Percentiles rank a stretch among this genome's conserved stretches.
Evolutionary conservation across 2,329 filamentous ascomycete species (phyloP).

Genomic region (Stemphylium lycopersici): DNA sequence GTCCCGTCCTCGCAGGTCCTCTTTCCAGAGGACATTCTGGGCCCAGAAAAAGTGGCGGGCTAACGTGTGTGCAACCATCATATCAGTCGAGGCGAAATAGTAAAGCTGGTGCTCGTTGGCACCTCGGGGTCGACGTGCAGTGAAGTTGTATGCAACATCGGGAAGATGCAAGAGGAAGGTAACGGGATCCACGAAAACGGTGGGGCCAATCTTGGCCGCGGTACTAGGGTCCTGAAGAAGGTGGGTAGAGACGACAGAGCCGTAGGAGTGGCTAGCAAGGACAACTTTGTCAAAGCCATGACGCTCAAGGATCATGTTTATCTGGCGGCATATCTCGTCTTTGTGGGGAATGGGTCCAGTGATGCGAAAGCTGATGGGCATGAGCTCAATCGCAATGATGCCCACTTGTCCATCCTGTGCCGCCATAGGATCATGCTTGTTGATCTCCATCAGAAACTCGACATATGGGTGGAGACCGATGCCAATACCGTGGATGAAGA

Average conservation of each 20-base stretch:
- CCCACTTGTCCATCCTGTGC: conserved; percentile 59
- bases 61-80: conserved; percentile 68
- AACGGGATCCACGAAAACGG: conserved; percentile 67
- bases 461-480: conserved; percentile 70
- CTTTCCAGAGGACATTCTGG: conserved; percentile 73
- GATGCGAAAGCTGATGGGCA: conserved; percentile 69
- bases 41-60: conserved; percentile 74
- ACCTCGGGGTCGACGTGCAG: conserved; percentile 34
- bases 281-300: conserved; percentile 66
- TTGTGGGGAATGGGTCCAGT: conserved; percentile 60
- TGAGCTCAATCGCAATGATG: conserved; percentile 69
- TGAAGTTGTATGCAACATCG: conserved; percentile 74
- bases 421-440: conserved; percentile 37
- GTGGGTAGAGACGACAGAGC: conserved; percentile 67
- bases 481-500: conserved; percentile 75
- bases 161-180: conserved; percentile 71
- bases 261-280: conserved; percentile 67
- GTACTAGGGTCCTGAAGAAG: conserved; percentile 60
- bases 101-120: conserved; percentile 75
- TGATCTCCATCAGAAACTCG: conserved; percentile 62
- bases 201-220: conserved; percentile 54
- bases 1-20: conserved; percentile 59
- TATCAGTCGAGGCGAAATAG: conserved; percentile 73
- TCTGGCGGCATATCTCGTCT: conserved; percentile 61
- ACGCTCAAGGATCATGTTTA: conserved; percentile 62